Base-by-base conservation (phyloP, 2,329 filamentous ascomycete species). In the Teratosphaeria pseudoeucalypti region DNA sequence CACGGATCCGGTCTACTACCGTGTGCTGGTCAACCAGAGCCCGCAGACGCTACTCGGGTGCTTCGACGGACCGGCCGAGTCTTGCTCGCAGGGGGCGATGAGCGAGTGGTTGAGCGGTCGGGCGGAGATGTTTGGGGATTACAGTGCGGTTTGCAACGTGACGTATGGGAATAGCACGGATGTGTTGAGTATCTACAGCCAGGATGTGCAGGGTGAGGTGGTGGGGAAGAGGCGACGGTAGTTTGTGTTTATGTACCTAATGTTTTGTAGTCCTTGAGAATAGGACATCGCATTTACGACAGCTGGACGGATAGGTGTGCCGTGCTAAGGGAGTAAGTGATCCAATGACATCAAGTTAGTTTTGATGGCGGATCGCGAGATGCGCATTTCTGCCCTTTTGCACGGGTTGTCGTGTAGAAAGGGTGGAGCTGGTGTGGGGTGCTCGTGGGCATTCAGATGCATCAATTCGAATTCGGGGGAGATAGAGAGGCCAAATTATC, bases 21-120 rank as follows among this genome's bases (percentile, higher is more conserved):
- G 81, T 16, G 76, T 81, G 0, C 65, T 82, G 26, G 79, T 81
- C 12, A 82, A 82, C 66, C 72, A 76, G 60, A 76, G 73, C 56
- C 79, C 79, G 16, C 78, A 81, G 67, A 76, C 75, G 14, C 65
- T 82, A 16, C 71, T 75, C 2, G 75, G 71, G 1, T 82, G 81
- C 67, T 70, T 69, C 27, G 77, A 80, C 64, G 80, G 80, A 0
- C 80, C 80, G 2, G 75, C 76, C 7, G 78, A 77, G 65, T 81
- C 78, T 64, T 83, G 81, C 64, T 75, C 73, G 1, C 72, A 73
- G 52, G 68, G 70, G 19, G 67, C 70, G 3, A 81, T 82, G 65
- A 61, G 72, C 34, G 67, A 73, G 0, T 78, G 78, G 59, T 66
- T 82, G 2, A 63, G 72, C 19, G 69, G 71, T 34, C 72, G 76